phyloP scores from a whole-genome alignment of 2,329 filamentous ascomycete species.

The Elsinoe perseae region DNA sequence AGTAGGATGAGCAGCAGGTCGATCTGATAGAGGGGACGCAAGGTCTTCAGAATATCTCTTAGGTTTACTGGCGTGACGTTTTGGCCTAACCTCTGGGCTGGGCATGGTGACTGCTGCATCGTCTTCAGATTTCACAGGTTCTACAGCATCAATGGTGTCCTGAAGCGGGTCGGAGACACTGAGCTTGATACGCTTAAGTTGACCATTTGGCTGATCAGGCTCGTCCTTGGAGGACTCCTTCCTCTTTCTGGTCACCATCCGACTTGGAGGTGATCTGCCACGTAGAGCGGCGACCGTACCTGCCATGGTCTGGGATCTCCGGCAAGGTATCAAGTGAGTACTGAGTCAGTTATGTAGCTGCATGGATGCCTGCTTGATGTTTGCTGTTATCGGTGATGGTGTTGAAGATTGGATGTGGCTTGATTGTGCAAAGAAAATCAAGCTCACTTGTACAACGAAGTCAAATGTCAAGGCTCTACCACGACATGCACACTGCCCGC shows the following conservation, averaged over 20 bases:
- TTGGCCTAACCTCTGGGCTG: not conserved
- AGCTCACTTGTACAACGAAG: not conserved
- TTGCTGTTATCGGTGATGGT: not conserved
- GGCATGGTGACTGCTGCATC: not conserved
- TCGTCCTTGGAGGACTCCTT: not conserved
- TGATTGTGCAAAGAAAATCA: not conserved
- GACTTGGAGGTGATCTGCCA: slow-evolving; percentile 2
- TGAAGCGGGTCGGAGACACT: not conserved
- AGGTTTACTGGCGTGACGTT: slow-evolving; percentile 1
- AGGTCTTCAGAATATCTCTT: slow-evolving; percentile 8
- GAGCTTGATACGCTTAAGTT: slow-evolving; percentile 3
- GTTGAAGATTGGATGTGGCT: not conserved
- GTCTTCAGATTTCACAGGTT: not conserved
- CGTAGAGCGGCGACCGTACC: slow-evolving; percentile 12
- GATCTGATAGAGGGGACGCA: not conserved
- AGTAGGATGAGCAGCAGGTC: not conserved
- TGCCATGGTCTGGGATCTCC: slow-evolving; percentile 12
- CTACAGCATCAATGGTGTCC: not conserved
- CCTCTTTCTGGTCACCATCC: not conserved
- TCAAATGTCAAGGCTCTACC: slow-evolving; percentile 13
- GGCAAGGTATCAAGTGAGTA: slow-evolving; percentile 1
- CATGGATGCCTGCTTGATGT: not conserved
- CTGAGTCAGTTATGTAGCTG: not conserved
- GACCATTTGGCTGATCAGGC: not conserved
- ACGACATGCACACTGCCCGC: slow-evolving; percentile 10